A percentile compares a stretch with the other conserved stretches of the same genome.
Evolutionary conservation across 1,284 basidiomycete genomes (phyloP).

Genomic region (Spongiforma sp.): DNA sequence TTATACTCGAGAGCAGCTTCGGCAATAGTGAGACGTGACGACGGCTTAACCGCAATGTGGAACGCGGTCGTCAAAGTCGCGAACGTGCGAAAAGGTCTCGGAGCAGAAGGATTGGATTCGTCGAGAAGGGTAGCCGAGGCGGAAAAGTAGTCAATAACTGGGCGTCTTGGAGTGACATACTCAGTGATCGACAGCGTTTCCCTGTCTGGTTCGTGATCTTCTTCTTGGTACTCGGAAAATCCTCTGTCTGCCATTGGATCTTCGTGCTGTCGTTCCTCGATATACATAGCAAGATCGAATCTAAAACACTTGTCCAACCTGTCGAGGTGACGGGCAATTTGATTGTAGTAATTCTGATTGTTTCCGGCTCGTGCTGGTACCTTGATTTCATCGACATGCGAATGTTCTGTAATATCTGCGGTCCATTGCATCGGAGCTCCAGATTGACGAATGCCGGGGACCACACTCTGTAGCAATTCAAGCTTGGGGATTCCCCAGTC

Average conservation of each 20-base stretch:
- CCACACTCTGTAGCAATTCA: background rate
- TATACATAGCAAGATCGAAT: slow-evolving; percentile 4
- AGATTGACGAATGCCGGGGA: background rate
- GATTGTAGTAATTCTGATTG: no score
- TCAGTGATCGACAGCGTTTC: background rate
- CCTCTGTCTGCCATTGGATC: background rate
- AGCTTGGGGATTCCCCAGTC: background rate
- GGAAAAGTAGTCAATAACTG: slow-evolving; percentile 8
- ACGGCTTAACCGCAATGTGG: slow-evolving; percentile 10
- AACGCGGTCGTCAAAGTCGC: slow-evolving; percentile 3
- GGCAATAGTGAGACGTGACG: background rate
- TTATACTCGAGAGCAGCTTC: slow-evolving; percentile 4
- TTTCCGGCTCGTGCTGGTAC: slow-evolving; percentile 4
- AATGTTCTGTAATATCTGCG: slow-evolving; percentile 5
- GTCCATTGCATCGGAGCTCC: slow-evolving; percentile 10
- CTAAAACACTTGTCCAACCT: slow-evolving; percentile 2
- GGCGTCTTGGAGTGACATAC: background rate
- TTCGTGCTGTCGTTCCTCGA: background rate
- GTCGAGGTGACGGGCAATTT: slow-evolving; percentile 7
- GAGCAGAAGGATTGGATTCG: background rate
- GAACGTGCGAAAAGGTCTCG: slow-evolving; percentile 4
- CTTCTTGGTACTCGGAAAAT: background rate
- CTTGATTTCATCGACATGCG: slow-evolving; percentile 9
- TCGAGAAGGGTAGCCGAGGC: background rate
- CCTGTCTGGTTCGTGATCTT: background rate